Percentiles rank a stretch among this genome's conserved stretches.
Conservation (phyloP, 2,329 filamentous ascomycete genomes). For the Fusarium sp. region DNA sequence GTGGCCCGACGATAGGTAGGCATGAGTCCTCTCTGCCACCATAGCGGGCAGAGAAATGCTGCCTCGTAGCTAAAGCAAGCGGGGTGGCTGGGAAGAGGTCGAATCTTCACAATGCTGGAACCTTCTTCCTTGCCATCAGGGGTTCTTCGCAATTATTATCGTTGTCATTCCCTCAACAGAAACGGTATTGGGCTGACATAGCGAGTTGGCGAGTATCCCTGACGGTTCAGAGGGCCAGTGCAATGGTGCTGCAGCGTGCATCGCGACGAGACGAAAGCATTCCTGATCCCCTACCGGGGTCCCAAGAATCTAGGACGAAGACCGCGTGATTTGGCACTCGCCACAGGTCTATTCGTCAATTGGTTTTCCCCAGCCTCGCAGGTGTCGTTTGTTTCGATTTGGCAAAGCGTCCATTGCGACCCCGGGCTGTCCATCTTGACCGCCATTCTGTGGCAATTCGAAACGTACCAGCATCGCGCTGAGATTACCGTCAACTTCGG, state of each 20-base stretch:
- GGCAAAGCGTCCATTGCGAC: not conserved
- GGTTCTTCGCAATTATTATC: not conserved
- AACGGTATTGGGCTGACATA: not conserved
- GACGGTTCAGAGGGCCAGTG: not conserved
- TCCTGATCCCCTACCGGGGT: not conserved
- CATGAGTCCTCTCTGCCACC: not conserved
- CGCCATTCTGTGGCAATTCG: conserved; percentile 16
- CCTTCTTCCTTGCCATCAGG: not conserved
- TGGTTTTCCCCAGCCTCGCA: conserved; percentile 8
- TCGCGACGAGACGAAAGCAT: not conserved
- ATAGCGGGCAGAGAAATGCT: not conserved
- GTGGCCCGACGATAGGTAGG: not conserved
- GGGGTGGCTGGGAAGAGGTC: not conserved
- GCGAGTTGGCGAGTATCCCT: not conserved
- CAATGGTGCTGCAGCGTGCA: not conserved
- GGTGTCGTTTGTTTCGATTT: conserved; percentile 1
- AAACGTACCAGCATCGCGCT: not conserved
- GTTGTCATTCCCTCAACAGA: not conserved
- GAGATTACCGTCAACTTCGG: not conserved
- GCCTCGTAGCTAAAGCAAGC: not conserved
- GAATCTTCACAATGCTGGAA: not conserved
- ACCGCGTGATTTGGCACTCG: not conserved
- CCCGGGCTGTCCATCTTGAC: conserved; percentile 6
- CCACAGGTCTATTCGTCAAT: not conserved
- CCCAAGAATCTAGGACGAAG: not conserved